Conservation (phyloP, 208 protist genomes). For the Wallacemonas sp. region DNA sequence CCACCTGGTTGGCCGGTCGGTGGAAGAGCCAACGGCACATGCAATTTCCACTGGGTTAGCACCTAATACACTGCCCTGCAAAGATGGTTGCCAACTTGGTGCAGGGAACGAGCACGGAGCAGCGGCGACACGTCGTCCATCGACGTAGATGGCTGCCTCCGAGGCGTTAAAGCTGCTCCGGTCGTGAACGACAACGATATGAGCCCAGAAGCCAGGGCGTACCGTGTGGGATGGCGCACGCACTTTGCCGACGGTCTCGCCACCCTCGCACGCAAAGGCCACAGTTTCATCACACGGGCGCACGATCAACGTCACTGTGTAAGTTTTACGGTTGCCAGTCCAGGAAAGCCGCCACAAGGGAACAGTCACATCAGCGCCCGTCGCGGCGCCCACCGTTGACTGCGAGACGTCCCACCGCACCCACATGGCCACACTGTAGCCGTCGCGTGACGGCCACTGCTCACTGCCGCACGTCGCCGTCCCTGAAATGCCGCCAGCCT, state of each 20-base stretch:
- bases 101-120: slow-evolving; percentile 6
- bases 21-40: slow-evolving; percentile 37
- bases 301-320: background rate
- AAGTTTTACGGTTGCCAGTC: slow-evolving; percentile 4
- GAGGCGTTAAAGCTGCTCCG: slow-evolving; percentile 6
- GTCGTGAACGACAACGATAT: slow-evolving; percentile 1
- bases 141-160: background rate
- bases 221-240: background rate
- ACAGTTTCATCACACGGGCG: background rate
- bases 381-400: slow-evolving; percentile 11
- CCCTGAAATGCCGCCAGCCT: slow-evolving; percentile 37
- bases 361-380: background rate
- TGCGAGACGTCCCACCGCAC: slow-evolving; percentile 28
- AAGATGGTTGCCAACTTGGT: slow-evolving; percentile 6
- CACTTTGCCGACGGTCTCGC: background rate
- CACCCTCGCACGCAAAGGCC: background rate
- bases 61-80: background rate
- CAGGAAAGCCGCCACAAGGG: background rate
- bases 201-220: background rate
- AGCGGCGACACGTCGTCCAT: background rate
- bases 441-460: slow-evolving; percentile 55
- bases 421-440: slow-evolving; percentile 45
- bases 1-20: slow-evolving; percentile 14
- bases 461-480: slow-evolving; percentile 24
- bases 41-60: slow-evolving; percentile 8